Conservation (phyloP, 2,329 filamentous ascomycete species). For the Beauveria medogensis region DNA sequence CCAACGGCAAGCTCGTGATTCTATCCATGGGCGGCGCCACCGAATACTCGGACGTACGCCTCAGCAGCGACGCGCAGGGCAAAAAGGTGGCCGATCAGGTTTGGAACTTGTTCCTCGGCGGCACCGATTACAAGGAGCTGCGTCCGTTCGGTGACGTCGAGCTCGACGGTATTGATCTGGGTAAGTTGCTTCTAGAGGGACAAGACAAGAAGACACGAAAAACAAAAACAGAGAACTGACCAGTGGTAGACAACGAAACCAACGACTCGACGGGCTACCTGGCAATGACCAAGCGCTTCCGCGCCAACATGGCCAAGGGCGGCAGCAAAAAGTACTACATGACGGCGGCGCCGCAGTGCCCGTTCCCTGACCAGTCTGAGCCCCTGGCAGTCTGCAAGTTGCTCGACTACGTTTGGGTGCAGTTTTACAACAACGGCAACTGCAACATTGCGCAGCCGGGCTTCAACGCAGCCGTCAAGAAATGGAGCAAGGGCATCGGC, state of each 20-base stretch:
- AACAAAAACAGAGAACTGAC: neutral
- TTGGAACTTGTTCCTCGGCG: conserved; percentile 58
- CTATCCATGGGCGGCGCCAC: conserved; percentile 62
- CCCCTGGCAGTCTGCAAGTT: conserved; percentile 23
- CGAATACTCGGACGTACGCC: conserved; percentile 58
- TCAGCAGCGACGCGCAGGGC: conserved; percentile 36
- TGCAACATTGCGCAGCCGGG: conserved; percentile 41
- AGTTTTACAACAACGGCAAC: conserved; percentile 62
- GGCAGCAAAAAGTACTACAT: conserved; percentile 44
- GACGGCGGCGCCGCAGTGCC: conserved; percentile 58
- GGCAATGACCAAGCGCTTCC: conserved; percentile 50
- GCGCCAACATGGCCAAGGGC: conserved; percentile 43
- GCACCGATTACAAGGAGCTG: conserved; percentile 32
- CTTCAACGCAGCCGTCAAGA: conserved; percentile 54
- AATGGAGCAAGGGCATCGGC: conserved; percentile 53
- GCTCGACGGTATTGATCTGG: conserved; percentile 66
- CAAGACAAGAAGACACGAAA: neutral
- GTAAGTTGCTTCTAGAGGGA: neutral
- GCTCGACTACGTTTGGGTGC: conserved; percentile 52
- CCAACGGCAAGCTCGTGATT: conserved; percentile 58
- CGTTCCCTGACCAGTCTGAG: conserved; percentile 48
- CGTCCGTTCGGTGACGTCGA: conserved; percentile 58
- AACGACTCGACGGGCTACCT: conserved; percentile 52
- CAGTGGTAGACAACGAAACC: conserved; percentile 39
- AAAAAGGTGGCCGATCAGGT: conserved; percentile 48